These are phyloP conservation scores for Lathyrus aphaca DNA, from an alignment of 306 rosid species.

Conservation along the genomic window DNA sequence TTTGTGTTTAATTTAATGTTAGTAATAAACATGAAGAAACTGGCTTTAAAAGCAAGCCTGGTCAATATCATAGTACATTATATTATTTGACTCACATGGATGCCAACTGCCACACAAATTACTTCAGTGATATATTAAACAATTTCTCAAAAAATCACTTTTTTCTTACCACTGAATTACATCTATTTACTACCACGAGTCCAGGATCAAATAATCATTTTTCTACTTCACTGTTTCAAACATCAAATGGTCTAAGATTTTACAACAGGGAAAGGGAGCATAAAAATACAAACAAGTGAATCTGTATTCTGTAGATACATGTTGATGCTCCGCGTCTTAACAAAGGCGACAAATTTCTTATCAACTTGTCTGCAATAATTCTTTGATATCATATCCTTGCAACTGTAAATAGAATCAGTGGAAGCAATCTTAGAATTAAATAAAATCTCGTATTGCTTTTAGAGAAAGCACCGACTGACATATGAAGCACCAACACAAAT, in stretches of 20 bases:
- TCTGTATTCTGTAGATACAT: slow-evolving; percentile 31
- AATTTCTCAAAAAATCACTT: too few relatives aligned
- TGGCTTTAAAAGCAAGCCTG: neutral
- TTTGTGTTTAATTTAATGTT: too few relatives aligned
- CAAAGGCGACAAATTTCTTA: slow-evolving; percentile 32
- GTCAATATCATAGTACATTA: neutral
- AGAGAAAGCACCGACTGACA: neutral
- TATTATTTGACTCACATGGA: neutral
- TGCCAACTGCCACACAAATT: neutral
- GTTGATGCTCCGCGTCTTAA: slow-evolving; percentile 29
- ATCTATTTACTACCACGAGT: neutral
- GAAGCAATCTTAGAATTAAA: slow-evolving; percentile 30
- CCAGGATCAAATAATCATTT: slow-evolving; percentile 1
- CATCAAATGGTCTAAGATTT: slow-evolving; percentile 1
- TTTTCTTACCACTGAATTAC: too few relatives aligned
- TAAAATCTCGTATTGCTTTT: neutral
- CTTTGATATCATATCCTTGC: slow-evolving; percentile 97
- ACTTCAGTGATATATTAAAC: too few relatives aligned
- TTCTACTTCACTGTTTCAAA: slow-evolving; percentile 19
- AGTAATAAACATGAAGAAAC: neutral
- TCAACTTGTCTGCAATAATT: slow-evolving; percentile 82
- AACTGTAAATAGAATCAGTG: slow-evolving; percentile 53
- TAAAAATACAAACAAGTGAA: slow-evolving; percentile 19
- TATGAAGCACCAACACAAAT: too few relatives aligned
- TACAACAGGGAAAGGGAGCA: slow-evolving; percentile 30